Conservation (phyloP, 1,284 basidiomycete genomes). For the Pseudozyma thailandica region DNA sequence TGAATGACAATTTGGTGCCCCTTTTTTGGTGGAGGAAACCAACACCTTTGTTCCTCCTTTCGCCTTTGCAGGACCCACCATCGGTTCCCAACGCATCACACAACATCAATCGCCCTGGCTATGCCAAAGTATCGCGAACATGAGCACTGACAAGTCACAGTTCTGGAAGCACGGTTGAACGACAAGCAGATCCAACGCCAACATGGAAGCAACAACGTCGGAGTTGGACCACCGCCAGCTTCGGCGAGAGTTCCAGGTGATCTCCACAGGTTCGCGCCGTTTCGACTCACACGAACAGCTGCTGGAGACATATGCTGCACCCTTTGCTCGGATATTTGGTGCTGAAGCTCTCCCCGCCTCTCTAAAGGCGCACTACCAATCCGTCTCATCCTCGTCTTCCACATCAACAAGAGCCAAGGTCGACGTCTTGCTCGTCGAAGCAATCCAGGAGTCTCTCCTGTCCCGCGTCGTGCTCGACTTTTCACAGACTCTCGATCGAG, state of each 20-base stretch:
- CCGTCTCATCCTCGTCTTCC: neutral
- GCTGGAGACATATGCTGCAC: neutral
- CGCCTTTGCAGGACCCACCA: too few relatives aligned
- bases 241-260: constrained; percentile 5
- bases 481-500: neutral
- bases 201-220: neutral
- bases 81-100: too few relatives aligned
- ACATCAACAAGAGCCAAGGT: neutral
- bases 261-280: constrained; percentile 5
- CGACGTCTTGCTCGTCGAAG: constrained; percentile 17
- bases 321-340: constrained; percentile 5
- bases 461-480: constrained; percentile 20
- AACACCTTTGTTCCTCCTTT: too few relatives aligned
- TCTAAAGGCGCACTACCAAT: neutral
- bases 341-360: neutral
- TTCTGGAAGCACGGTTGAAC: too few relatives aligned
- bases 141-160: too few relatives aligned
- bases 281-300: constrained; percentile 7
- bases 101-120: too few relatives aligned
- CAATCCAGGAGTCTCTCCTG: constrained; percentile 22
- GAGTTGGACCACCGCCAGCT: constrained; percentile 8
- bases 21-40: constrained; percentile 8
- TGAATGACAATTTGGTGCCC: too few relatives aligned
- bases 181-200: too few relatives aligned
- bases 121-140: too few relatives aligned